These are phyloP conservation scores for Oenanthe sinensis DNA, from an alignment of 129 eudicot genomes.

Conservation along the genomic window DNA sequence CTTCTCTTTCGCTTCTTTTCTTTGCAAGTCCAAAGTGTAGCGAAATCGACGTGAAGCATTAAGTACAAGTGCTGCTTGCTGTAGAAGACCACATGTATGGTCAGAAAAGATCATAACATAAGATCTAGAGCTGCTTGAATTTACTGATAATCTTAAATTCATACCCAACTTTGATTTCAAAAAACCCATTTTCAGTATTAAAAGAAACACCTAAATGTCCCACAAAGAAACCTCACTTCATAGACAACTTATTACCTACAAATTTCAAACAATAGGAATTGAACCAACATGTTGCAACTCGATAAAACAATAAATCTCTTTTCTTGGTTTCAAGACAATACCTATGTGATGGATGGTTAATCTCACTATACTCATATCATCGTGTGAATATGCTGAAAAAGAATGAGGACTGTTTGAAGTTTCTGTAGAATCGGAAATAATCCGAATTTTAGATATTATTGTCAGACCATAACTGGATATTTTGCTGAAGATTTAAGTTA, in stretches of 20 bases:
- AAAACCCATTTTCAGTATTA: not conserved
- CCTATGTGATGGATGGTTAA: not conserved
- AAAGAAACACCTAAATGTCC: not conserved
- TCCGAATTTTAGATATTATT: not conserved
- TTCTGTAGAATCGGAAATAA: not conserved
- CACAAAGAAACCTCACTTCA: not conserved
- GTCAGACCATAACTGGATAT: not conserved
- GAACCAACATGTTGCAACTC: not conserved
- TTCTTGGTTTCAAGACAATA: not conserved
- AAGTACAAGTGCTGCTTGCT: slow-evolving; percentile 99
- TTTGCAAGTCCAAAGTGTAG: slow-evolving; percentile 75
- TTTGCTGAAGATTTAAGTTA: not conserved
- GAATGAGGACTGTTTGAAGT: not conserved
- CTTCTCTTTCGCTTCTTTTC: slow-evolving; percentile 58
- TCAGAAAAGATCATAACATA: not conserved
- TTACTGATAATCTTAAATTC: not conserved
- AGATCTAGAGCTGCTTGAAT: not conserved
- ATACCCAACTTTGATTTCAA: not conserved
- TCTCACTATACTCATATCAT: not conserved
- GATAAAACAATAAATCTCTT: not conserved
- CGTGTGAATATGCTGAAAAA: not conserved
- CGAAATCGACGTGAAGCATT: slow-evolving; percentile 96
- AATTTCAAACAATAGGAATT: not conserved
- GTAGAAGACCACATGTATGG: slow-evolving; percentile 11
- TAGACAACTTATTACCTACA: not conserved